Conservation (phyloP, 805 yeast genomes). For the Ogataea saltuana region DNA sequence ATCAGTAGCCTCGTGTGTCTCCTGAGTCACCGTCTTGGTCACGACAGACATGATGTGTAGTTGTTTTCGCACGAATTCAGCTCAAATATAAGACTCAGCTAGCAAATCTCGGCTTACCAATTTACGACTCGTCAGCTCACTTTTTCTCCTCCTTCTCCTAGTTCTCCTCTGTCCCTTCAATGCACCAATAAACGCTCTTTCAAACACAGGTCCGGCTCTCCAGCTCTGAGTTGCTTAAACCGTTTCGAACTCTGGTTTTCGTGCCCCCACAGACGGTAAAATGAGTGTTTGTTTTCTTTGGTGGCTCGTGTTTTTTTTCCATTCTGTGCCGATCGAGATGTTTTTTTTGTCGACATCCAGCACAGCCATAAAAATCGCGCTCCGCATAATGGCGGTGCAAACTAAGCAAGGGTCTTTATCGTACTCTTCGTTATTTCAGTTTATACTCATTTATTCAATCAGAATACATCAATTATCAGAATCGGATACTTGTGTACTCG, state of each 20-base stretch:
- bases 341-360: neutral
- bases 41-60: slow-evolving; percentile 17
- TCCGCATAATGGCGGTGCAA: neutral
- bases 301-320: slow-evolving; percentile 7
- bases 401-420: neutral
- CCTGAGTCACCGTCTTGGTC: slow-evolving; percentile 17
- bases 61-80: neutral
- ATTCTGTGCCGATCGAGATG: slow-evolving; percentile 5
- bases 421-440: no score
- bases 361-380: neutral
- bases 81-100: neutral
- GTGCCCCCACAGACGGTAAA: no score
- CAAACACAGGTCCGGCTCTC: neutral
- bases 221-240: neutral
- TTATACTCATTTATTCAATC: no score
- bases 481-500: no score
- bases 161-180: no score
- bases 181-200: no score
- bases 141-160: no score
- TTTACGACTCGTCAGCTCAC: no score
- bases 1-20: slow-evolving; percentile 25
- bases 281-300: neutral
- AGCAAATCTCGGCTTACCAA: no score
- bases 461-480: no score
- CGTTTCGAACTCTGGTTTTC: no score